Evolutionary conservation across 75 land plant species (phyloP), one percentile per base, ranked within the genome.

Genomic region (Selaginella moellendorffii): DNA sequence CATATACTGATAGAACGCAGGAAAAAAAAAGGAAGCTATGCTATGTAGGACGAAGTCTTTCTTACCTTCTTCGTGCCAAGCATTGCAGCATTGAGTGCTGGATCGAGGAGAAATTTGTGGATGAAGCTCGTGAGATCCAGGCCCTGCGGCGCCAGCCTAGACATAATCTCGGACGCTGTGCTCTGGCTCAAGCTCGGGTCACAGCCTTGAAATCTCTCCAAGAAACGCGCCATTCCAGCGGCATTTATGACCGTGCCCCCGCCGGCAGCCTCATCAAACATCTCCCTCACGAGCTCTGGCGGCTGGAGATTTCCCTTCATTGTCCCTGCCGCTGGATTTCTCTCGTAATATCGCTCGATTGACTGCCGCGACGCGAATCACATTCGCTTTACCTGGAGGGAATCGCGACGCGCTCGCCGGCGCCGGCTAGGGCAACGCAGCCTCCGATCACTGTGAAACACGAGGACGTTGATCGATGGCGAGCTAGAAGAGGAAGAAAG

Each of bases 201-300:
- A 0, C 52, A 28, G 26, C 22, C 69, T 53, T 71, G 72, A 14
- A 71, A 54, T 22, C 28, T 54, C 1, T 66, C 46, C 5, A 71
- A 21, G 51, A 65, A 71, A 0, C 26, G 0, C 12, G 51, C 69
- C 1, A 71, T 28, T 2, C 65, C 72, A 20, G 42, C 20, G 22
- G 69, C 72, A 71, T 53, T 67, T 56, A 71, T 64, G 5, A 21
- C 65, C 17, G 28, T 27, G 51, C 65, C 65, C 17, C 72, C 72
- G 23, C 42, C 53, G 30, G 69, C n/a, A 54, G 69, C 72, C 19
- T 65, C 69, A 28, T 64, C 22, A 18, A 71, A 71, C 56, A 54
- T 51, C 1, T 10, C 10, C 31, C 65, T 71, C 20, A 65, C 72
- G 29, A 53, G 24, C 31, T 66, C 71, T 21, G 72, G 72, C 17